A percentile compares a stretch with the other conserved stretches of the same genome.
phyloP scores from a whole-genome alignment of 768 basidiomycete species.

The Coprinopsis cinerea region DNA sequence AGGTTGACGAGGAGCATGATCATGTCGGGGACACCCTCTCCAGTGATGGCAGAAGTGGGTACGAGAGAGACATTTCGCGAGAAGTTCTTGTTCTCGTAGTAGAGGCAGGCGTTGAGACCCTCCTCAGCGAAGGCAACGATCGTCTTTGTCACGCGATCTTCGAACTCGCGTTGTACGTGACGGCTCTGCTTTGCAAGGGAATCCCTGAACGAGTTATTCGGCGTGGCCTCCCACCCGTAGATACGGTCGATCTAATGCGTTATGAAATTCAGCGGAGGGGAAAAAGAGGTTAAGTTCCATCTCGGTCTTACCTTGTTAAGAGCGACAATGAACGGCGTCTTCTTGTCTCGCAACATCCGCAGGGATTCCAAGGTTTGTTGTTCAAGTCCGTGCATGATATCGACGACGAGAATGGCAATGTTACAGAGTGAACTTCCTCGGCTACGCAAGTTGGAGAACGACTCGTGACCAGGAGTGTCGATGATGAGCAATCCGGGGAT shows the following conservation, averaged over 20 bases:
- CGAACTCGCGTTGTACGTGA: constrained; percentile 85
- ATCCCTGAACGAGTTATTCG: constrained; percentile 89
- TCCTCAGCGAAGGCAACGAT: constrained; percentile 96
- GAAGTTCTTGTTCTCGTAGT: constrained; percentile 97
- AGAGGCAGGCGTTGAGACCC: constrained; percentile 89
- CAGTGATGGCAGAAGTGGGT: constrained; percentile 96
- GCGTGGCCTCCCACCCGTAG: constrained; percentile 89
- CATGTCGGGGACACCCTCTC: constrained; percentile 99
- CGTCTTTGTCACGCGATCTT: constrained; percentile 78
- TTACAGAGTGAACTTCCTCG: constrained; percentile 97
- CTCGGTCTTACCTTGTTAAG: constrained; percentile 73
- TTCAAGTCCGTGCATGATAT: constrained; percentile 99
- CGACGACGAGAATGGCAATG: constrained; percentile 97
- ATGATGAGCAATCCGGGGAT: constrained; percentile 94
- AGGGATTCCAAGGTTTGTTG: constrained; percentile 98
- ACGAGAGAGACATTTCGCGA: constrained; percentile 93
- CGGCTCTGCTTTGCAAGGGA: constrained; percentile 78
- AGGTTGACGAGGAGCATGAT: constrained; percentile 97
- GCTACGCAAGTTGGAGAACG: constrained; percentile 93
- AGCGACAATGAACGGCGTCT: constrained; percentile 98
- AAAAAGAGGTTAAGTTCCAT: not conserved
- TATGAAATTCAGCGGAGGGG: constrained; percentile 7
- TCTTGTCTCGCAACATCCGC: constrained; percentile 82
- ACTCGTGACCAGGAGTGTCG: constrained; percentile 99
- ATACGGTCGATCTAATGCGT: constrained; percentile 85